Base-by-base conservation (phyloP, 2,329 filamentous ascomycete species). In the Ophiobolus disseminans region DNA sequence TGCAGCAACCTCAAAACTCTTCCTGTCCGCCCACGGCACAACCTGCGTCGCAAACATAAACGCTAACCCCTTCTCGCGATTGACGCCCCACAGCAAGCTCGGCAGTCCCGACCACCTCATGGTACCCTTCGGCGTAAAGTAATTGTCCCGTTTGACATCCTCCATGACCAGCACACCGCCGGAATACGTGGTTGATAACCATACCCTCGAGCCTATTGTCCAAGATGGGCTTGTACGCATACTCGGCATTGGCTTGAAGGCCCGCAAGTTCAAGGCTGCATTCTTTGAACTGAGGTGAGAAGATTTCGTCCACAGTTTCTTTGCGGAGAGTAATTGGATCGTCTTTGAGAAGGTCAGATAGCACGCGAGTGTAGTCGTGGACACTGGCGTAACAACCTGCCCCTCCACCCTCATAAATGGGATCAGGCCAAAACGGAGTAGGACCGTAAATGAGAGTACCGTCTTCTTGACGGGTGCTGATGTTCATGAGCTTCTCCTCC, bases 171-270 rank as follows among this genome's bases (percentile, higher is more conserved):
- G 11, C n/a, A 63, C 23, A 3, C 59, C 60, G 14, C 55, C 57
- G 1, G 66, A 53, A 4, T 57, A n/a, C 53, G 8, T 57, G 40
- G 31, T 63, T 65, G 8, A 32, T 11, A 6, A 39, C 37, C 5
- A 60, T 41, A 14, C 49, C 62, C 7, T 61, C 46, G n/a, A 51
- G 34, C 20, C 23, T 50, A 10, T 50, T 30, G 5, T 58, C 59
- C 8, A 57, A 22, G 3, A 57, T 22, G 17, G 30, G 37, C 2
- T 45, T 20, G 16, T 47, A 58, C 6, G 42, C 17, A 4, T 19
- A 14, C 10, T 49, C 36, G 1, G 45, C 43, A 1, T 54, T 58
- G 2, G 70, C 71, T 5, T 79, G 55, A 2, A 62, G 37, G n/a
- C 25, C 53, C 13, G 48, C 41, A 3, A 45, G 44, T 9, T 52